A percentile compares a stretch with the other conserved stretches of the same genome.
Evolutionary conservation across 2,329 filamentous ascomycete genomes (phyloP).

Genomic region (Nemania sp.): DNA sequence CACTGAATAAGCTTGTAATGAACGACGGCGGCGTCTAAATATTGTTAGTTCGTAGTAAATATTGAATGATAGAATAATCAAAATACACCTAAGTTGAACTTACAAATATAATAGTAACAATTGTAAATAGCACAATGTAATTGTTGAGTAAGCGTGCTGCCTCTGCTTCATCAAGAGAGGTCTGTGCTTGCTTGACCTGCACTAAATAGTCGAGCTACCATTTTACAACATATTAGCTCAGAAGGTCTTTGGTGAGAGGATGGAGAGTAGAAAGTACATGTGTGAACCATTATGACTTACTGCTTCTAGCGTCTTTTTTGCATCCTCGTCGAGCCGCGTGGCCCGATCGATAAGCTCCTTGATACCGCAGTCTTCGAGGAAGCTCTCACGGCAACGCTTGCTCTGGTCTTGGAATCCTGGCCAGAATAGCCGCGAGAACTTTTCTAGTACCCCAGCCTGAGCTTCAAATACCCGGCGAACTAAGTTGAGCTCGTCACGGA

Average conservation of each 20-base stretch:
- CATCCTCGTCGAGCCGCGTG: not conserved
- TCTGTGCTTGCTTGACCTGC: constrained; percentile 1
- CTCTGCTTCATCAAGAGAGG: not conserved
- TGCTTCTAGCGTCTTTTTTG: not conserved
- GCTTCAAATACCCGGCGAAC: not conserved
- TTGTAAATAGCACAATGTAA: constrained; percentile 1
- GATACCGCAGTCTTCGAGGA: not conserved
- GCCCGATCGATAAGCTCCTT: not conserved
- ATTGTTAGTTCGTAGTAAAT: not conserved
- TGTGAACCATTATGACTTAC: not conserved
- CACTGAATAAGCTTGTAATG: not conserved
- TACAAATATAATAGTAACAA: constrained; percentile 1
- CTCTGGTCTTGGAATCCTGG: not conserved
- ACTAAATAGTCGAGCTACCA: not conserved
- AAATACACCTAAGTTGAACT: not conserved
- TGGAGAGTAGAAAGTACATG: not conserved
- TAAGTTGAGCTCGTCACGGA: not conserved
- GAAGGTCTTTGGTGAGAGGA: not conserved
- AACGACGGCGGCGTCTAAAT: not conserved
- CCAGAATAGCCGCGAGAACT: not conserved
- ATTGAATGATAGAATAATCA: too few species aligned
- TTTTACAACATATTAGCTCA: not conserved
- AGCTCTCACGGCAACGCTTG: not conserved
- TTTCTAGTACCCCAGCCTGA: not conserved
- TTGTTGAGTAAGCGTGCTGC: not conserved